Percentiles rank a stretch among this genome's conserved stretches.
Conservation (phyloP, 163 green algal species). For the Prototheca wickerhamii region DNA sequence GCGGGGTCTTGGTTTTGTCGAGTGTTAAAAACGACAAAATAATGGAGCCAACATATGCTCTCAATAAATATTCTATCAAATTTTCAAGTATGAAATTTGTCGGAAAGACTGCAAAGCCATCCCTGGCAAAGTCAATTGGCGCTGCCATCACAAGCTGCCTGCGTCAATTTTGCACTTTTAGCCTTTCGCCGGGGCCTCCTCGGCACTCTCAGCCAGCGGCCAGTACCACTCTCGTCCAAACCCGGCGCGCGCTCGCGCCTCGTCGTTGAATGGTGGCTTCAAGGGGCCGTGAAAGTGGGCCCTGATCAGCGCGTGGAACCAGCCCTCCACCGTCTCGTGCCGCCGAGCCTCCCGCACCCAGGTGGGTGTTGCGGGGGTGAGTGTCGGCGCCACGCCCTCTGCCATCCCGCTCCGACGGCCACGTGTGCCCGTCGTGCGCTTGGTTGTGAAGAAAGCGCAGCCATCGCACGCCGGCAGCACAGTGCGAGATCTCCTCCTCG, state of each 20-base stretch:
- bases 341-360: slow-evolving; percentile 32
- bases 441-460: slow-evolving; percentile 56
- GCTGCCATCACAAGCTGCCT: too few relatives aligned
- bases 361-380: background rate
- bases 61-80: too few relatives aligned
- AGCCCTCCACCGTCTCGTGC: slow-evolving; percentile 41
- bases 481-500: slow-evolving; percentile 84
- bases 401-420: background rate
- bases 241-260: slow-evolving; percentile 60
- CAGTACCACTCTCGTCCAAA: slow-evolving; percentile 77
- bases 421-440: background rate
- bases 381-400: background rate
- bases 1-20: too few relatives aligned
- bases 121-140: background rate
- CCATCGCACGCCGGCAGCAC: slow-evolving; percentile 77
- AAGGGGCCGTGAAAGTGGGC: slow-evolving; percentile 74
- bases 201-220: slow-evolving; percentile 32
- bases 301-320: slow-evolving; percentile 77
- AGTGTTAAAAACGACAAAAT: too few relatives aligned
- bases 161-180: too few relatives aligned
- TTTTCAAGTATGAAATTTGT: too few relatives aligned
- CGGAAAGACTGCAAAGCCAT: background rate
- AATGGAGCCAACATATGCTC: too few relatives aligned
- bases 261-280: slow-evolving; percentile 88
- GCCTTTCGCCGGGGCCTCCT: background rate